Percentiles rank a stretch among this genome's conserved stretches.
Conservation (phyloP, 2,329 filamentous ascomycete species). For the Seiridium cupressi region DNA sequence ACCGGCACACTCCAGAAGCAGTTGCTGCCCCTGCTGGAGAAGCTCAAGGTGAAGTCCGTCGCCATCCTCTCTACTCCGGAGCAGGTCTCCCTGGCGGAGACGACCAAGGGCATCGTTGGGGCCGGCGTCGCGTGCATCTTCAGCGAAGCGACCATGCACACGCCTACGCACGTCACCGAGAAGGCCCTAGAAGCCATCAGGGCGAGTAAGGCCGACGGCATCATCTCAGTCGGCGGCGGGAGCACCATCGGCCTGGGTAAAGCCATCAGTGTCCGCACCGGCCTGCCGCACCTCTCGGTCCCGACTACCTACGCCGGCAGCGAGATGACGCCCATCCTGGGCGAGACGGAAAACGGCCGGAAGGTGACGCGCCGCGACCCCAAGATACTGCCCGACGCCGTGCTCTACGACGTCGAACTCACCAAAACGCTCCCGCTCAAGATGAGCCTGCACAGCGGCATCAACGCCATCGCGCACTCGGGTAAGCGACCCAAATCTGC, state of each 20-base stretch:
- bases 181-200: conserved; percentile 48
- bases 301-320: conserved; percentile 61
- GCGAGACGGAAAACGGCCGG: conserved; percentile 56
- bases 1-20: background rate
- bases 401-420: conserved; percentile 66
- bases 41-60: background rate
- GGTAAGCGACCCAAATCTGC: background rate
- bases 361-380: conserved; percentile 58
- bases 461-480: conserved; percentile 63
- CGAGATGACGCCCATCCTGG: conserved; percentile 65
- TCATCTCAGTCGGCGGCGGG: conserved; percentile 62
- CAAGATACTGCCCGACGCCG: conserved; percentile 57
- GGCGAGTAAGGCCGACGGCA: conserved; percentile 46
- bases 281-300: conserved; percentile 53
- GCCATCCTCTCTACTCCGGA: background rate
- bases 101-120: conserved; percentile 13
- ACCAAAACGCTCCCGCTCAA: conserved; percentile 55
- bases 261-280: conserved; percentile 53
- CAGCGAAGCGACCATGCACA: conserved; percentile 61
- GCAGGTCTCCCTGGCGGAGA: background rate
- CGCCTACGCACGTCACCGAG: conserved; percentile 40
- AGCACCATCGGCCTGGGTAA: conserved; percentile 62
- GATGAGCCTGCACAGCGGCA: conserved; percentile 56
- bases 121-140: conserved; percentile 38
- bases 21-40: background rate